These are phyloP conservation scores for Ceriops tagal DNA, from an alignment of 345 rosid genomes.

Conservation along the genomic window DNA sequence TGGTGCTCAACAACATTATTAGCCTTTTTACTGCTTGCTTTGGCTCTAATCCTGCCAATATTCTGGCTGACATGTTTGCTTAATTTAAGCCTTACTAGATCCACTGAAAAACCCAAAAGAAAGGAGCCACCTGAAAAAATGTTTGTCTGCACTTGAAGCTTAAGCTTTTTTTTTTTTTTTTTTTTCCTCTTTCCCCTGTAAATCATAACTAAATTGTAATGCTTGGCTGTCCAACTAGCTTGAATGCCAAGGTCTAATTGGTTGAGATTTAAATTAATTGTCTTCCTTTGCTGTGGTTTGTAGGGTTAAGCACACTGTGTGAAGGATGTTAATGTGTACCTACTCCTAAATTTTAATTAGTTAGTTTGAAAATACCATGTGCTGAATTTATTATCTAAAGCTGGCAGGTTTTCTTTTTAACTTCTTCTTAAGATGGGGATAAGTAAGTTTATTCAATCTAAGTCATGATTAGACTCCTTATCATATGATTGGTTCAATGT, in stretches of 20 bases:
- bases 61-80: slow-evolving; percentile 37
- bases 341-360: no score
- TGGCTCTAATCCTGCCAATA: slow-evolving; percentile 36
- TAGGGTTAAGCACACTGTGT: no score
- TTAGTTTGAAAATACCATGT: no score
- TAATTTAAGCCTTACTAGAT: slow-evolving; percentile 40
- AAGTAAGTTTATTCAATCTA: slow-evolving; percentile 18
- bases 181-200: no score
- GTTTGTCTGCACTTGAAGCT: slow-evolving; percentile 21
- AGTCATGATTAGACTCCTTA: slow-evolving; percentile 29
- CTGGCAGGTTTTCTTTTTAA: background rate
- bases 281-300: no score
- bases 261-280: no score
- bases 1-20: slow-evolving; percentile 41
- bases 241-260: no score
- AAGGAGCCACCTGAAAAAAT: slow-evolving; percentile 17
- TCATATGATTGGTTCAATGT: slow-evolving; percentile 29
- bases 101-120: slow-evolving; percentile 27
- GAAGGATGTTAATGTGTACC: no score
- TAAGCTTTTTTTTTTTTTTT: no score
- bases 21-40: slow-evolving; percentile 28
- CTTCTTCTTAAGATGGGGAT: slow-evolving; percentile 37
- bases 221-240: no score
- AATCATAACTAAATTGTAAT: no score
- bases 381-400: slow-evolving; percentile 8